Percentiles rank a stretch among this genome's conserved stretches.
Conservation (phyloP, 495 filamentous ascomycete species). For the Terfezia boudieri region DNA sequence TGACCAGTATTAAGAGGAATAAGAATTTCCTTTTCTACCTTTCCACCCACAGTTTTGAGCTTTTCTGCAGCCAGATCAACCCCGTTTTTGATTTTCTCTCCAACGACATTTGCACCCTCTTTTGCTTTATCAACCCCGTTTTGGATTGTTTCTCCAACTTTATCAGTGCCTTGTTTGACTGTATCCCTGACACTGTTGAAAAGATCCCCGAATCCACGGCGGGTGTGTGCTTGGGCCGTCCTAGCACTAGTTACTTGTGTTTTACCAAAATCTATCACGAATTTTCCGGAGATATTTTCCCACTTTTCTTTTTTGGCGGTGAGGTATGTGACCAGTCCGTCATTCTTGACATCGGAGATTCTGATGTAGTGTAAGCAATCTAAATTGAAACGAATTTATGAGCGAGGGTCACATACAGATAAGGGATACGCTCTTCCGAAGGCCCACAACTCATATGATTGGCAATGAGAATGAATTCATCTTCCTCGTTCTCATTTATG, state of each 20-base stretch:
- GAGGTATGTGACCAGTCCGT: slow-evolving; percentile 14
- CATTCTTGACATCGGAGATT: slow-evolving; percentile 15
- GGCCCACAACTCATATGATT: slow-evolving; percentile 21
- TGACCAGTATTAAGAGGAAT: slow-evolving; percentile 11
- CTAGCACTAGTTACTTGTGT: not conserved
- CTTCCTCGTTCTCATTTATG: slow-evolving; percentile 17
- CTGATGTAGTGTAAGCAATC: slow-evolving; percentile 3
- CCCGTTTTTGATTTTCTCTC: not conserved
- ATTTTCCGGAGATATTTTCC: slow-evolving; percentile 19
- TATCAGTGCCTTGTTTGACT: not conserved
- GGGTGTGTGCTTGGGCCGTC: not conserved
- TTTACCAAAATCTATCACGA: slow-evolving; percentile 20
- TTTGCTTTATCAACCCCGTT: not conserved
- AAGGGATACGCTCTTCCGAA: slow-evolving; percentile 17
- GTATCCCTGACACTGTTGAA: slow-evolving; percentile 2
- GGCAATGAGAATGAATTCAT: slow-evolving; percentile 19
- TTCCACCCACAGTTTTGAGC: not conserved
- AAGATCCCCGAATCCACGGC: not conserved
- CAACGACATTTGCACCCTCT: not conserved
- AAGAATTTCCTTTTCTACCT: slow-evolving; percentile 7
- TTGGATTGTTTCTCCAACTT: not conserved
- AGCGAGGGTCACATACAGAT: slow-evolving; percentile 11
- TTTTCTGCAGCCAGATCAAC: not conserved
- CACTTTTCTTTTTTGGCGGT: slow-evolving; percentile 12
- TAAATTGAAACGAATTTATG: not conserved